Evolutionary conservation across 1,284 basidiomycete species (phyloP).

Genomic region (Paramarasmius palmivorus): DNA sequence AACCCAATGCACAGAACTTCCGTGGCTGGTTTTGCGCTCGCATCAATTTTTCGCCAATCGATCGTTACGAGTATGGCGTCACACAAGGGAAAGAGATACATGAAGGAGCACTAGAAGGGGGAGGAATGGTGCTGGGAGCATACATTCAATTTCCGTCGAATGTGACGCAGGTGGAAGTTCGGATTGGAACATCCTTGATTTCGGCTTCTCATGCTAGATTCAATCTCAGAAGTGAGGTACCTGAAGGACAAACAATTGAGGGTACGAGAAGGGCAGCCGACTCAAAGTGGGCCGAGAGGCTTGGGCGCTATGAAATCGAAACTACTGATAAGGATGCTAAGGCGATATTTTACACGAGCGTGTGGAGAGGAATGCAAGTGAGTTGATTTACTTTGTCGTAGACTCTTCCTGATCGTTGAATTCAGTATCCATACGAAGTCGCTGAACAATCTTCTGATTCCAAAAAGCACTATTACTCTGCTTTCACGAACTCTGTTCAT

Average conservation of each 20-base stretch:
- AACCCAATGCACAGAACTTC: slow-evolving; percentile 47
- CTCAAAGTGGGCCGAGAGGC: slow-evolving; percentile 68
- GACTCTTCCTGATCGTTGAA: slow-evolving; percentile 12
- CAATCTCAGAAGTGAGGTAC: slow-evolving; percentile 65
- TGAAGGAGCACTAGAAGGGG: slow-evolving; percentile 27
- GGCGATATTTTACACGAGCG: slow-evolving; percentile 64
- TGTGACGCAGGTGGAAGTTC: slow-evolving; percentile 47
- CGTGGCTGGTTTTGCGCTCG: slow-evolving; percentile 79
- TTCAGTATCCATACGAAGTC: slow-evolving; percentile 80
- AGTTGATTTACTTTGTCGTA: slow-evolving; percentile 1
- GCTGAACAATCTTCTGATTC: slow-evolving; percentile 44
- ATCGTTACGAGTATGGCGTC: slow-evolving; percentile 52
- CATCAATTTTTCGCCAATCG: slow-evolving; percentile 52
- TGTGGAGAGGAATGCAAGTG: slow-evolving; percentile 71
- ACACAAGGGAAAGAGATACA: slow-evolving; percentile 17
- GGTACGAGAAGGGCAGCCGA: slow-evolving; percentile 60
- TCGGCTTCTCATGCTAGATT: slow-evolving; percentile 71
- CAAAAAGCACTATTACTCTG: slow-evolving; percentile 70
- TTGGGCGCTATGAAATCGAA: slow-evolving; percentile 61
- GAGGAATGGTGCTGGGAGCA: slow-evolving; percentile 53
- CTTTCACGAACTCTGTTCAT: slow-evolving; percentile 67
- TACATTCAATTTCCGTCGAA: slow-evolving; percentile 52
- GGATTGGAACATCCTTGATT: slow-evolving; percentile 80
- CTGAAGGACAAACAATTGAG: slow-evolving; percentile 61
- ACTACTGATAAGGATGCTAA: slow-evolving; percentile 50